phyloP scores from a whole-genome alignment of 1,139 yeast species.

The Magnusiomyces magnusii region DNA sequence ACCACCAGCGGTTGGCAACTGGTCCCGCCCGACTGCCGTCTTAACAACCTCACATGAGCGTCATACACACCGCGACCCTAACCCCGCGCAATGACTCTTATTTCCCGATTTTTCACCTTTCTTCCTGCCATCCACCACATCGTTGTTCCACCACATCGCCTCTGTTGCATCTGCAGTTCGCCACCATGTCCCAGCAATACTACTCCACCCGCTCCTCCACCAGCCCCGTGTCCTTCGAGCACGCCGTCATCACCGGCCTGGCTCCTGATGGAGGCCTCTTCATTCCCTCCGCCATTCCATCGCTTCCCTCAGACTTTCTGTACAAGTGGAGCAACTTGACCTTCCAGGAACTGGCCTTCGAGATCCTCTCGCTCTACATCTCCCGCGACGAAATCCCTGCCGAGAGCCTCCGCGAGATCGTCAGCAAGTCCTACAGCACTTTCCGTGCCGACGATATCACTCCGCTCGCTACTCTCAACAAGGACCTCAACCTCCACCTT shows the following conservation, averaged over 20 bases:
- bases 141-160: too few relatives aligned
- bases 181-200: constrained; percentile 36
- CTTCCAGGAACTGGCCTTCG: constrained; percentile 80
- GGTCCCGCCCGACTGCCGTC: too few relatives aligned
- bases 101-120: neutral
- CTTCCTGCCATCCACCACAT: neutral
- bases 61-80: too few relatives aligned
- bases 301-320: constrained; percentile 52
- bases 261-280: constrained; percentile 96
- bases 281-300: constrained; percentile 77
- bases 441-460: constrained; percentile 83
- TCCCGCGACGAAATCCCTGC: constrained; percentile 61
- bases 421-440: constrained; percentile 72
- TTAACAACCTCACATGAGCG: too few relatives aligned
- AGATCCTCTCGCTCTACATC: constrained; percentile 76
- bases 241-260: constrained; percentile 85
- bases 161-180: neutral
- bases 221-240: constrained; percentile 68
- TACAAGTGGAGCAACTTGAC: constrained; percentile 62
- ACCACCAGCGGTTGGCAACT: too few relatives aligned
- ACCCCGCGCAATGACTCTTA: neutral
- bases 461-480: constrained; percentile 60
- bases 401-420: constrained; percentile 54
- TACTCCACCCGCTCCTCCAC: constrained; percentile 78
- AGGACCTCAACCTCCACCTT: constrained; percentile 55